Evolutionary conservation across 768 basidiomycete genomes (phyloP), one percentile per base, ranked within the genome.

Genomic region (Daedaleopsis sinensis): DNA sequence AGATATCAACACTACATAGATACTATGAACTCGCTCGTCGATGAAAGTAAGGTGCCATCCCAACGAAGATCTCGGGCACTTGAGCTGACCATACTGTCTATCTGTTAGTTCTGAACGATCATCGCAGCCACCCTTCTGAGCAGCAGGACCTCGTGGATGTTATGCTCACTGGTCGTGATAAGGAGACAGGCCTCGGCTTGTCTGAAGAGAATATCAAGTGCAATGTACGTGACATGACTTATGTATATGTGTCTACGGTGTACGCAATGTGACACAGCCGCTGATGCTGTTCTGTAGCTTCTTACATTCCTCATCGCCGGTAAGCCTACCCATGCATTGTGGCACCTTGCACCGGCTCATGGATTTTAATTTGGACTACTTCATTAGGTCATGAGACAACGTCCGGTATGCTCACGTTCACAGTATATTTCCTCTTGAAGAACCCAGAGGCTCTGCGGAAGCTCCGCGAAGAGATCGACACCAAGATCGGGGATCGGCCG

Each of bases 281-380:
- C 27, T 32, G 3, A 32, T 32, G 7, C 27, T 32, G 27, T 32
- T 32, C 39, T 42, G 6, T 27, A 79, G 78, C 74, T 83, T 5
- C 68, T 80, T 9, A 83, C 82, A 1, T 83, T 83, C 76, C 68
- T 83, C 15, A 80, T 82, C 50, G 82, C 82, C 9, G 82, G 77
- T 77, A 60, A 37, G 54, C 37, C 21, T 37, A 7, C 7, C 7
- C 27, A 7, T 7, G 11, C 27, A 38, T 8, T 24, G 23, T 9
- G 38, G 1, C 27, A n/a, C 27, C 7, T 32, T 32, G 27, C 27
- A 32, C 27, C 7, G 27, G 7, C 27, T 32, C 27, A 32, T 32
- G 27, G 27, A 32, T 32, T n/a, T n/a, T n/a, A n/a, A n/a, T n/a
- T 32, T 32, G 27, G 27, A 3, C 7, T 7, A 32, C 27, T 32